Evolutionary conservation across 2,329 filamentous ascomycete genomes (phyloP), one percentile per base, ranked within the genome.

Genomic region (Calonectria multiphialidica): DNA sequence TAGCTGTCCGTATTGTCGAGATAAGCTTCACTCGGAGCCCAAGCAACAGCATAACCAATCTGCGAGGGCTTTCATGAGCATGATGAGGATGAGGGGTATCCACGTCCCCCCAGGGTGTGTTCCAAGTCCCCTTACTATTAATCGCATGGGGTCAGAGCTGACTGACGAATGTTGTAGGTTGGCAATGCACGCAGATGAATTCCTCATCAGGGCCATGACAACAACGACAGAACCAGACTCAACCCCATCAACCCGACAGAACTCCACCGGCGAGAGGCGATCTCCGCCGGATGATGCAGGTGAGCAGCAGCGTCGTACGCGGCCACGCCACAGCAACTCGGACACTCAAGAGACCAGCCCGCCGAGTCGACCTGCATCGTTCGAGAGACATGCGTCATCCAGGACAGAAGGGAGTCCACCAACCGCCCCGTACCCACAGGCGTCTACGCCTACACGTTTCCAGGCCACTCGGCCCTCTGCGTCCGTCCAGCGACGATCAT

Each of bases 1-100:
- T 75, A 91, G 86, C 67, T 93, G 91, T 75, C 91, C 91, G 0
- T 92, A 92, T 77, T 93, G 91, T 80, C 88, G 91, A 30, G 87
- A 90, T 73, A 91, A 91, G 76, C 83, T 93, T 28, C 89, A 86
- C 3, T 88, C 89, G 2, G 88, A 91, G 70, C 77, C 79, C 9
- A 82, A 80, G 67, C 73, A 75, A 2, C 33, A 33, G 8, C 53
- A 57, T 64, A 15, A 55, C 63, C 53, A 57, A 13, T 77, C 80
- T 8, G 70, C 77, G 1, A 74, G 81, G 42, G 75, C 80, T 6
- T 83, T 83, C 49, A 66, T 83, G 57, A 80, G 77, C 57, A 74
- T 83, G 65, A 81, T 83, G 74, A 79, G 81, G 55, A 72, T 79
- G 44, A 76, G 79, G 37, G 77, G 77, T 28, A n/a, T 73, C 5